phyloP scores from a whole-genome alignment of 1,284 basidiomycete genomes.

The Cystobasidium pallidum region DNA sequence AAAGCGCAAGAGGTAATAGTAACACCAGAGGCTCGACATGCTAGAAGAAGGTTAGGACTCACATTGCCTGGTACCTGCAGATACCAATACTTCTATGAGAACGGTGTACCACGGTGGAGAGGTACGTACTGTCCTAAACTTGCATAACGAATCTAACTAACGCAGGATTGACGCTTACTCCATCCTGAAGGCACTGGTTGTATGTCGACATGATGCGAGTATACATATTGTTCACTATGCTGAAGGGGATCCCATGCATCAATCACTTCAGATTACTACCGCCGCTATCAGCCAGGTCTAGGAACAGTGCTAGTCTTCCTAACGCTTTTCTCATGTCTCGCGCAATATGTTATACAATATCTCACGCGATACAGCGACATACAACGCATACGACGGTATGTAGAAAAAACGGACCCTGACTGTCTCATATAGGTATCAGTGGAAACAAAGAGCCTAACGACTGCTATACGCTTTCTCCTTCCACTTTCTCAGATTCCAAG shows the following conservation, averaged over 20 bases:
- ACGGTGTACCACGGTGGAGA: conserved; percentile 85
- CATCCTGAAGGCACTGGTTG: conserved; percentile 50
- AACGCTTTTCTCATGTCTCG: conserved; percentile 67
- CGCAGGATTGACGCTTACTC: too few species aligned
- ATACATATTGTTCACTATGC: not conserved
- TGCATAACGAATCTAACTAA: not conserved
- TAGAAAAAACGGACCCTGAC: too few species aligned
- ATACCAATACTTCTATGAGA: conserved; percentile 86
- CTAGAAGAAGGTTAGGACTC: too few species aligned
- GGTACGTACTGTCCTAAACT: conserved; percentile 55
- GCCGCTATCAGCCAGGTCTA: conserved; percentile 86
- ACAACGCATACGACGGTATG: conserved; percentile 62
- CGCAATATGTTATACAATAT: conserved; percentile 77
- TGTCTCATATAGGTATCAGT: too few species aligned
- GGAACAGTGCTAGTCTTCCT: conserved; percentile 76
- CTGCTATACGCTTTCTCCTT: too few species aligned
- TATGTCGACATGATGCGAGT: conserved; percentile 10
- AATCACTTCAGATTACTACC: conserved; percentile 77
- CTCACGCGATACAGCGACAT: conserved; percentile 76
- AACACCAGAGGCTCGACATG: not conserved
- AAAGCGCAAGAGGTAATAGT: conserved; percentile 69
- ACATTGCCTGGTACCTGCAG: not conserved
- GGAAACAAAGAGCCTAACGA: too few species aligned
- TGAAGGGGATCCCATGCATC: not conserved
- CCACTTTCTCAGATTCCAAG: conserved; percentile 53